Percentiles rank a stretch among this genome's conserved stretches.
Evolutionary conservation across 768 basidiomycete genomes (phyloP).

Genomic region (Trametopsis cervina): DNA sequence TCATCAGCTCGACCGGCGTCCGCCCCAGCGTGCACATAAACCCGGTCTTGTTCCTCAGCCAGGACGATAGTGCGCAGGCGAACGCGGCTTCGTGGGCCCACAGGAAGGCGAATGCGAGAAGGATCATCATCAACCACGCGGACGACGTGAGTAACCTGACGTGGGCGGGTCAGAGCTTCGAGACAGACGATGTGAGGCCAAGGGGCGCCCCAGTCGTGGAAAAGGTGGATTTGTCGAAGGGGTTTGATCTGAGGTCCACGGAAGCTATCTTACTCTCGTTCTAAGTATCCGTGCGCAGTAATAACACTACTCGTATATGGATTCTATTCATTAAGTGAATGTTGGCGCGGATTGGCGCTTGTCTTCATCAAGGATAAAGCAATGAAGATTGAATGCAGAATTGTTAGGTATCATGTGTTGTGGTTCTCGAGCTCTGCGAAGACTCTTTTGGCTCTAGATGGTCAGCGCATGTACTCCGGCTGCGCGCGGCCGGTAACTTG

Average conservation of each 20-base stretch:
- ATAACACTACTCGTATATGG: no score
- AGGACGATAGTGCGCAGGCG: background rate
- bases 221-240: conserved; percentile 14
- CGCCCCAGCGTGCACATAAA: conserved; percentile 33
- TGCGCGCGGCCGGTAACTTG: no score
- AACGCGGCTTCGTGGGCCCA: background rate
- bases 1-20: conserved; percentile 27
- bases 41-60: conserved; percentile 18
- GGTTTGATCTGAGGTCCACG: conserved; percentile 18
- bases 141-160: conserved; percentile 20
- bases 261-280: conserved; percentile 21
- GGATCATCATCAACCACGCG: conserved; percentile 21
- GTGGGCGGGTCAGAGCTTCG: conserved; percentile 23
- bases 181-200: conserved; percentile 17
- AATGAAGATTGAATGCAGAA: no score
- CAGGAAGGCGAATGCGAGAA: conserved; percentile 8
- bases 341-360: no score
- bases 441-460: no score
- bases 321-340: no score
- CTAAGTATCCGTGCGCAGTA: no score
- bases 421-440: no score
- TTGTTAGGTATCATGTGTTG: no score
- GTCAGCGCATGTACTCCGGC: no score
- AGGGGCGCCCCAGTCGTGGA: conserved; percentile 14
- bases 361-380: no score